Base-by-base conservation (phyloP, 1,139 yeast genomes). In the Yamadazyma friedrichii region DNA sequence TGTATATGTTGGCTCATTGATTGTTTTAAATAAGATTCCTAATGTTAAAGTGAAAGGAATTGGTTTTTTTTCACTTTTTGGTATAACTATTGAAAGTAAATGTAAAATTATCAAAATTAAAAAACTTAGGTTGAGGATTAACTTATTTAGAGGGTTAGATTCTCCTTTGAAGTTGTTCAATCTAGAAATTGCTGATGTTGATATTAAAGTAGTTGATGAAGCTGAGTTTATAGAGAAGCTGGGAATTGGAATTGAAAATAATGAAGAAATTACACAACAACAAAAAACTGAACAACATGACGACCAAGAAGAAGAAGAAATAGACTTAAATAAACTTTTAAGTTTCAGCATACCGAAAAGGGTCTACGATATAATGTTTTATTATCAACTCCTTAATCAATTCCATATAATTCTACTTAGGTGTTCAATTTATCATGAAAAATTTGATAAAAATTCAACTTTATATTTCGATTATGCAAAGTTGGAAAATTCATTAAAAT, bases 51-150 rank as follows among this genome's bases (percentile, higher is more conserved):
- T 72, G 35, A 61, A 59, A 43, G 59, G 64, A 9, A 42, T 72
- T 15, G 75, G 77, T 15, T 67, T 74, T 62, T 51, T 70, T 43
- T 53, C 65, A 13, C 28, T 68, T 25, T 50, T 64, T 44, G 59
- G 65, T 17, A 54, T 70, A 25, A 54, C 59, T 2, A 51, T 70
- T 28, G 50, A 52, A 26, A 35, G 56, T 12, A 51, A 51, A 2
- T 33, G 40, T 9, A 49, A 49, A 3, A 38, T 45, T 2, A 46
- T 68, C 6, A 38, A 50, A 33, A 54, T 67, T 15, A 45, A 58
- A 6, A 54, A 47, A 27, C 36, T 69, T 3, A 47, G 53, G 12
- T 43, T 71, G 16, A 47, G 65, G 30, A 39, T 70, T 34, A 63
- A 64, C 41, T 41, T 62, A 11, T 52, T 57, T 29, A 48, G 61